A percentile compares a stretch with the other conserved stretches of the same genome.
These are phyloP conservation scores for Wickerhamomyces hampshirensis DNA, from an alignment of 805 yeast species.

Conservation along the genomic window DNA sequence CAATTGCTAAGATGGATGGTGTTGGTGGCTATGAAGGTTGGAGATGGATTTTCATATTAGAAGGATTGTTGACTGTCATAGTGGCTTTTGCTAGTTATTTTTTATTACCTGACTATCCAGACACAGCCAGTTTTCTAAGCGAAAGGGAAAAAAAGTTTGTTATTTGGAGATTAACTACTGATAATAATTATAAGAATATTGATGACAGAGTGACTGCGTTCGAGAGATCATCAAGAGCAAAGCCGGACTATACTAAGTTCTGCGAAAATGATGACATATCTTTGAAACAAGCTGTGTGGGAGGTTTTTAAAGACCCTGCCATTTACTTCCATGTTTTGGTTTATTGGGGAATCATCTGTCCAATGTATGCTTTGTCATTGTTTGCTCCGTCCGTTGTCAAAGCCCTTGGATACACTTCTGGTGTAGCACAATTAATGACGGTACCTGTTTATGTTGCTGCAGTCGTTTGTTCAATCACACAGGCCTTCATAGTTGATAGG, in stretches of 20 bases:
- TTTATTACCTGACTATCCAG: constrained; percentile 19
- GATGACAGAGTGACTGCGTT: constrained; percentile 4
- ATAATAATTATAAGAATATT: constrained; percentile 7
- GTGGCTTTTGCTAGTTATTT: constrained; percentile 6
- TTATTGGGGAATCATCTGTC: constrained; percentile 14
- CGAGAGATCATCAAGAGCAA: constrained; percentile 5
- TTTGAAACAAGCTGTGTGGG: constrained; percentile 7
- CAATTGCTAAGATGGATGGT: constrained; percentile 20
- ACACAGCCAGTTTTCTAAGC: constrained; percentile 14
- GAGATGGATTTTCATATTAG: constrained; percentile 20
- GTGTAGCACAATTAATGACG: constrained; percentile 27
- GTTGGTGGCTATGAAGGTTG: constrained; percentile 13
- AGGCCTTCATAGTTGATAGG: constrained; percentile 14
- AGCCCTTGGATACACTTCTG: constrained; percentile 10
- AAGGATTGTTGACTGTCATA: constrained; percentile 15
- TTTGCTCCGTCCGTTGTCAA: constrained; percentile 17
- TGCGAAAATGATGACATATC: constrained; percentile 11
- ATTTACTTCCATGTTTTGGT: constrained; percentile 9
- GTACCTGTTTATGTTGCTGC: constrained; percentile 16
- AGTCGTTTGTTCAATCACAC: constrained; percentile 10
- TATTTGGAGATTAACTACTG: constrained; percentile 10
- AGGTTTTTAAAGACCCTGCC: constrained; percentile 11
- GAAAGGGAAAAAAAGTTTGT: constrained; percentile 13
- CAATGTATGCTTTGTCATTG: constrained; percentile 14
- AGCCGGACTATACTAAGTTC: constrained; percentile 9